Conservation (phyloP, 495 filamentous ascomycete genomes). For the Aspergillus nanangensis region DNA sequence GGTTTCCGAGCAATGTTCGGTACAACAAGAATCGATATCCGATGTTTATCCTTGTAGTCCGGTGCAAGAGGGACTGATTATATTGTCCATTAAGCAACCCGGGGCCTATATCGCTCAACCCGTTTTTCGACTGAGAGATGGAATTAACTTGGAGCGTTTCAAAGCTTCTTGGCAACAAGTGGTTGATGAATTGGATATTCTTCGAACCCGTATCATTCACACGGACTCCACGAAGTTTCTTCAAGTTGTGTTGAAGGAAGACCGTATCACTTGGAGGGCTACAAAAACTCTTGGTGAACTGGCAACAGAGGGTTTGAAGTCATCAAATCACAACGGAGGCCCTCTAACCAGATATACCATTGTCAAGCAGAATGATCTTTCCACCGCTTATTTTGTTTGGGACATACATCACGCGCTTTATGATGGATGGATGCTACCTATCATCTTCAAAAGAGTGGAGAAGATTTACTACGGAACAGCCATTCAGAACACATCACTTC, state of each 20-base stretch:
- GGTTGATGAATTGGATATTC: slow-evolving; percentile 43
- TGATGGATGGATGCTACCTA: slow-evolving; percentile 63
- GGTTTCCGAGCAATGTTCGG: slow-evolving; percentile 35
- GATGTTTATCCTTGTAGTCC: slow-evolving; percentile 68
- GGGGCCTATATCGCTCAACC: slow-evolving; percentile 52
- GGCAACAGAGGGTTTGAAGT: slow-evolving; percentile 34
- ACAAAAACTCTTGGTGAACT: slow-evolving; percentile 41
- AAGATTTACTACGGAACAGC: slow-evolving; percentile 29
- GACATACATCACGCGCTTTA: slow-evolving; percentile 68
- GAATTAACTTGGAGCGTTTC: slow-evolving; percentile 43
- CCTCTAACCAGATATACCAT: slow-evolving; percentile 53
- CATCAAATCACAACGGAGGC: slow-evolving; percentile 50
- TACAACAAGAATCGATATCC: slow-evolving; percentile 34
- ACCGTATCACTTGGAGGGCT: slow-evolving; percentile 42
- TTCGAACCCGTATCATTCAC: slow-evolving; percentile 54
- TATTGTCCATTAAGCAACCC: slow-evolving; percentile 49
- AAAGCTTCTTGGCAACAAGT: slow-evolving; percentile 50
- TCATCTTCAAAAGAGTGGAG: slow-evolving; percentile 54
- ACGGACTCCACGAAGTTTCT: slow-evolving; percentile 40
- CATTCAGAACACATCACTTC: slow-evolving; percentile 9
- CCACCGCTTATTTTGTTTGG: slow-evolving; percentile 49
- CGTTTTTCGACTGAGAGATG: slow-evolving; percentile 37
- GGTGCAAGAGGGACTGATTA: slow-evolving; percentile 66
- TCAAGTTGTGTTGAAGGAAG: slow-evolving; percentile 51
- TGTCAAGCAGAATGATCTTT: slow-evolving; percentile 23